Evolutionary conservation across 371 early-diverging fungal species (phyloP), one percentile per base, ranked within the genome.

Genomic region (Batkoa obscura): DNA sequence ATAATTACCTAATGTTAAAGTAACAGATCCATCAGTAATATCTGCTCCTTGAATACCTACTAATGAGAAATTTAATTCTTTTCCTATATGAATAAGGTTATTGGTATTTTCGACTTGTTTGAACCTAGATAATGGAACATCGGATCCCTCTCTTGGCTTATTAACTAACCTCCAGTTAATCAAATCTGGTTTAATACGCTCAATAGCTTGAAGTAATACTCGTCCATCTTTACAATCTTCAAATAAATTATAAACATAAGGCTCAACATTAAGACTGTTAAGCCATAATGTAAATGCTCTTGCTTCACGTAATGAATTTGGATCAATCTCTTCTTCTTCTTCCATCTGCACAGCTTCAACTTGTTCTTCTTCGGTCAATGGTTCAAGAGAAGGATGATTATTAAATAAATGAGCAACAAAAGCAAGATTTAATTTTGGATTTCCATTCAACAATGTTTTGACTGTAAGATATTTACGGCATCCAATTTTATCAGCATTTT

Each of bases 81-180:
- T 90, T 57, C 94, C 91, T 31, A 94, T 67, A 35, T 75, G 75
- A 9, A 94, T 83, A 15, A 78, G 85, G 64, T 88, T 88, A 67
- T 96, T 96, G 58, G 87, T 84, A 70, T 96, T 96, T 69, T 96
- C 96, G 31, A 95, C 86, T 67, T 84, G 79, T 73, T 95, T 94
- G 76, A 95, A 94, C 37, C 88, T 83, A 62, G 80, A 80, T 51
- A 75, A 66, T 37, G 78, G 88, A 63, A 69, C 68, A 32, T 75
- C 74, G 38, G 71, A 67, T 2, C 6, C 43, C 3, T 32, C 43
- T 3, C 31, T 10, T 1, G 55, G 55, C 30, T 43, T 55, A 75
- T 88, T 86, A 46, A 85, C 90, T 59, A 75, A 75, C 56, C 84
- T 84, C 94, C 91, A 92, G 59, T 90, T 82, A 12, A 94, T 92